Evolutionary conservation across 202 grass and related monocot species (phyloP).

Genomic region (Musa balbisiana): DNA sequence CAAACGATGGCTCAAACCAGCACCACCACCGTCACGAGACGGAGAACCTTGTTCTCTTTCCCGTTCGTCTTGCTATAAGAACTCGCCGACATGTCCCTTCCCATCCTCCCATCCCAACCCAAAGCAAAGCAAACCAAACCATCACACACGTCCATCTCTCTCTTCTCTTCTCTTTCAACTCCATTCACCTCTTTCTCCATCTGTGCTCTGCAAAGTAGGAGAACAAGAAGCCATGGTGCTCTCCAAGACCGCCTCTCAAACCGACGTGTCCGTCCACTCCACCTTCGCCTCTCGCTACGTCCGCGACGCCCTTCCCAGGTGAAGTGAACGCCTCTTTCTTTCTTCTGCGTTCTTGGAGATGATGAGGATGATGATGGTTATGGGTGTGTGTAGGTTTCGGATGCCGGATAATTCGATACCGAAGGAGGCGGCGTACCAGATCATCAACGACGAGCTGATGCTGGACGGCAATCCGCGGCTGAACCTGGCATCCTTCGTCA

Average conservation of each 20-base stretch:
- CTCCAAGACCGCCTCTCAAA: conserved; percentile 5
- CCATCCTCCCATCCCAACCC: not conserved
- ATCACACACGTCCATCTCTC: too few species aligned
- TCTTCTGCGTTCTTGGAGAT: not conserved
- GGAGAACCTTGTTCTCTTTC: not conserved
- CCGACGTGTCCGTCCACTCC: conserved; percentile 23
- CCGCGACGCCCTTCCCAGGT: conserved; percentile 50
- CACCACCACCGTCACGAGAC: too few species aligned
- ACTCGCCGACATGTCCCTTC: not conserved
- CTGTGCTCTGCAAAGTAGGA: not conserved
- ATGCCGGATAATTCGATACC: conserved; percentile 94
- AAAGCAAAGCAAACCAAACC: not conserved
- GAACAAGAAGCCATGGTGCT: conserved; percentile 5
- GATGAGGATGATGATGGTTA: not conserved
- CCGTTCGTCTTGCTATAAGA: not conserved
- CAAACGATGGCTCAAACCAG: too few species aligned
- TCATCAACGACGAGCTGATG: conserved; percentile 99
- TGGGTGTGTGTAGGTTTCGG: conserved; percentile 40
- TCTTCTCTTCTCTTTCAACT: not conserved
- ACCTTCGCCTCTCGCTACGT: conserved; percentile 94
- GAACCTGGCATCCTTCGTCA: conserved; percentile 91
- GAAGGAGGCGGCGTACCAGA: conserved; percentile 98
- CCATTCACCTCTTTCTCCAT: not conserved
- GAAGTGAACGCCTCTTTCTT: not conserved
- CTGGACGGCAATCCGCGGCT: conserved; percentile 95